phyloP scores from a whole-genome alignment of 192 early-diverging fungal species.

The Coemansia brasiliensis region DNA sequence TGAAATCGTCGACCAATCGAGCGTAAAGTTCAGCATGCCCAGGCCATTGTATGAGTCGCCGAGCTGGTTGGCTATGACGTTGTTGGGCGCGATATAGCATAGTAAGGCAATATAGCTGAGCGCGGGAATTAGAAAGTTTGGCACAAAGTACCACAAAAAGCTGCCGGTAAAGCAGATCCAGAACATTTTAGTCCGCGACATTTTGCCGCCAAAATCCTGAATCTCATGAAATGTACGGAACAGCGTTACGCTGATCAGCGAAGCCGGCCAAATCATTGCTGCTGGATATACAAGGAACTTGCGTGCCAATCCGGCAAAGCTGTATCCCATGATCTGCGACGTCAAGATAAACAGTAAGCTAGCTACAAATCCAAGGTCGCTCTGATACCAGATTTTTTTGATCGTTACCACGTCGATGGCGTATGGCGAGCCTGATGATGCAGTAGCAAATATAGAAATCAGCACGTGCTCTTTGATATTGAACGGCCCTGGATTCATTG shows the following conservation, averaged over 20 bases:
- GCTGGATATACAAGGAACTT: conserved; percentile 80
- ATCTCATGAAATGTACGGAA: conserved; percentile 77
- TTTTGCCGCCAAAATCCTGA: conserved; percentile 55
- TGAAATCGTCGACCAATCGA: conserved; percentile 74
- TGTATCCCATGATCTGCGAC: conserved; percentile 66
- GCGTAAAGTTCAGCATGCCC: conserved; percentile 67
- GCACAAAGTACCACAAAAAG: conserved; percentile 62
- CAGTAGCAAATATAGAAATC: conserved; percentile 75
- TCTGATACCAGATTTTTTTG: conserved; percentile 68
- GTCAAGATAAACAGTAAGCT: conserved; percentile 71
- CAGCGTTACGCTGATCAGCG: conserved; percentile 72
- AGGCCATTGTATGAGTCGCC: conserved; percentile 61
- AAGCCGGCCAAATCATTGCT: conserved; percentile 85
- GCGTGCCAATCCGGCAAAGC: conserved; percentile 70
- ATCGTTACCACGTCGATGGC: conserved; percentile 74
- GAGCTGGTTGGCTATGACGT: conserved; percentile 45
- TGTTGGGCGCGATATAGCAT: conserved; percentile 58
- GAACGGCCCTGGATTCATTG: conserved; percentile 82
- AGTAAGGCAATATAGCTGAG: conserved; percentile 66
- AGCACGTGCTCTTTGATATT: conserved; percentile 86
- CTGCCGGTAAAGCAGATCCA: conserved; percentile 49
- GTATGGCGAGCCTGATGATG: conserved; percentile 68
- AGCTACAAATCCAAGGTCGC: conserved; percentile 64
- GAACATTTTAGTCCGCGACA: conserved; percentile 61
- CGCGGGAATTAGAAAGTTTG: conserved; percentile 66